A percentile compares a stretch with the other conserved stretches of the same genome.
phyloP scores from a whole-genome alignment of 1,139 yeast genomes.

The Suhomyces taliae region DNA sequence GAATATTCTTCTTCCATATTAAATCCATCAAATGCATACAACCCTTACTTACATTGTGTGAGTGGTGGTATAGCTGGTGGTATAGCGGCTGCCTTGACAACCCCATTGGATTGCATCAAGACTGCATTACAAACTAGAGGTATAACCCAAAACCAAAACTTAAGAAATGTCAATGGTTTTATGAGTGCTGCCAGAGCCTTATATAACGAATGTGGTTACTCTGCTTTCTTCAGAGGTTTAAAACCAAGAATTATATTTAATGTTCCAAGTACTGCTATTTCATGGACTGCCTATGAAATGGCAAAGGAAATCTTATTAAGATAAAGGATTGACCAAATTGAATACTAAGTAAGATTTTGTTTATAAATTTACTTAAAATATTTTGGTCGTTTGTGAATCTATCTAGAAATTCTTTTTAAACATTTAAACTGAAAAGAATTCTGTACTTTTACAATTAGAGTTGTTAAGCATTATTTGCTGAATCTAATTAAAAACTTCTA shows the following conservation, averaged over 20 bases:
- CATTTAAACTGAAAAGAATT: too few relatives aligned
- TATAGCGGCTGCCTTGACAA: slow-evolving; percentile 91
- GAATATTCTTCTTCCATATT: slow-evolving; percentile 77
- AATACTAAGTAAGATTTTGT: too few relatives aligned
- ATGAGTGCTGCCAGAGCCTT: slow-evolving; percentile 70
- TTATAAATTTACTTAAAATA: too few relatives aligned
- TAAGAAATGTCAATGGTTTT: slow-evolving; percentile 68
- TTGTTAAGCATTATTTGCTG: too few relatives aligned
- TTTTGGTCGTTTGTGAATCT: too few relatives aligned
- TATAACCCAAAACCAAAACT: slow-evolving; percentile 47
- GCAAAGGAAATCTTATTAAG: slow-evolving; percentile 68
- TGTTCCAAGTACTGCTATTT: slow-evolving; percentile 95
- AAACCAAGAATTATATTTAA: slow-evolving; percentile 90
- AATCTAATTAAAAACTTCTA: too few relatives aligned
- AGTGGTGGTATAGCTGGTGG: slow-evolving; percentile 98
- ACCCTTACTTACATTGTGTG: slow-evolving; percentile 89
- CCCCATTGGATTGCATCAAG: slow-evolving; percentile 93
- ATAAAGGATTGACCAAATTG: neutral
- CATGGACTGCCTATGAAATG: slow-evolving; percentile 99
- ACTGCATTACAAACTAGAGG: slow-evolving; percentile 85
- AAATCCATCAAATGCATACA: slow-evolving; percentile 77
- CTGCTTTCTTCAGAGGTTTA: slow-evolving; percentile 80
- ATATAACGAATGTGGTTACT: slow-evolving; percentile 61
- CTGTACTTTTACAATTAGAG: too few relatives aligned
- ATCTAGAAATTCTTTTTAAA: too few relatives aligned